These are phyloP conservation scores for Spizellomyces sp. DNA, from an alignment of 192 early-diverging fungal species.

Conservation along the genomic window DNA sequence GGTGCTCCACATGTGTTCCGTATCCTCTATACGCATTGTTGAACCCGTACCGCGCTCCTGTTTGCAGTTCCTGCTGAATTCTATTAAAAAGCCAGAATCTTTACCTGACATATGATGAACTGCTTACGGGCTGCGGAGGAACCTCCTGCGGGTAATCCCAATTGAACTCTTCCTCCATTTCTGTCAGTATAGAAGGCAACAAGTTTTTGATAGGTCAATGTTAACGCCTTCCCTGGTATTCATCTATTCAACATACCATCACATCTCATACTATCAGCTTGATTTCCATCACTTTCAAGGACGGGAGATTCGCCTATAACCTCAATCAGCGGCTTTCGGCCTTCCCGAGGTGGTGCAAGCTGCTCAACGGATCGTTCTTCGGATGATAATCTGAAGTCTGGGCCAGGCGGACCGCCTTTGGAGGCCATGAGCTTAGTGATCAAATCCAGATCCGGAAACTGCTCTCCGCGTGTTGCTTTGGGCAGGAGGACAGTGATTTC, in stretches of 20 bases:
- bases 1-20: constrained; percentile 61
- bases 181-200: no score
- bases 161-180: constrained; percentile 60
- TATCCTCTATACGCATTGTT: constrained; percentile 81
- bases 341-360: constrained; percentile 17
- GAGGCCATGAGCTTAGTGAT: constrained; percentile 80
- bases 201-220: no score
- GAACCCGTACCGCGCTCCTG: constrained; percentile 80
- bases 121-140: constrained; percentile 29
- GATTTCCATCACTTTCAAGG: constrained; percentile 12
- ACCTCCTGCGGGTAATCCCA: constrained; percentile 85
- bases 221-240: no score
- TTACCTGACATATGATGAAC: constrained; percentile 17
- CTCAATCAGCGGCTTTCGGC: constrained; percentile 60
- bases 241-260: no score
- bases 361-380: no score
- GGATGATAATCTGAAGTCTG: no score
- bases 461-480: constrained; percentile 76
- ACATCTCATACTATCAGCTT: no score
- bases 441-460: constrained; percentile 88
- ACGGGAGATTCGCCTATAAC: constrained; percentile 45
- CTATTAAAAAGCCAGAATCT: no score
- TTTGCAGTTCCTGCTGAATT: constrained; percentile 34
- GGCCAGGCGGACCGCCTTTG: constrained; percentile 12
- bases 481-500: constrained; percentile 73